A percentile compares a stretch with the other conserved stretches of the same genome.
These are phyloP conservation scores for Alnus glutinosa DNA, from an alignment of 306 rosid species.

Conservation along the genomic window DNA sequence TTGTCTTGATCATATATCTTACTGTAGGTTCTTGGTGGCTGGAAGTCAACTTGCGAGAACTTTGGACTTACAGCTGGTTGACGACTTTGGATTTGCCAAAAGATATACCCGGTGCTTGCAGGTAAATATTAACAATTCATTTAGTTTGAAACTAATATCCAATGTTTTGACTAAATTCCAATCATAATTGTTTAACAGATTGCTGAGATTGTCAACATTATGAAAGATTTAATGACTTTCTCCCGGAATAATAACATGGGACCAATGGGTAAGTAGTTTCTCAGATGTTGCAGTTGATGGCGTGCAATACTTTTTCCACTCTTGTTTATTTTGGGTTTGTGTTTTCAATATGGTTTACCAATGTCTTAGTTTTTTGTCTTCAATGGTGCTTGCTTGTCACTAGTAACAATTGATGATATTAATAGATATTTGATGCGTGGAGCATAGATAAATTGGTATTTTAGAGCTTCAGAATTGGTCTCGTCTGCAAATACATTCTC, in stretches of 20 bases:
- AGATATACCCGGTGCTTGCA: conserved; percentile 34
- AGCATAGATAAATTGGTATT: neutral
- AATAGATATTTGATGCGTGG: neutral
- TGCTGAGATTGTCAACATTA: conserved; percentile 38
- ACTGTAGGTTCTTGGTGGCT: conserved; percentile 27
- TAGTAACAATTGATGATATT: neutral
- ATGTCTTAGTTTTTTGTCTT: neutral
- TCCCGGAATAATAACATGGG: conserved; percentile 27
- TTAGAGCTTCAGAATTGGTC: neutral
- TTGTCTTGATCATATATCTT: conserved; percentile 10
- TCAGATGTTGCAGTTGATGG: conserved; percentile 5
- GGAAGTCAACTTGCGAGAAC: conserved; percentile 27
- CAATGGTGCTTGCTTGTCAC: neutral
- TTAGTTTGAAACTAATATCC: conserved; percentile 1
- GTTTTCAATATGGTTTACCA: neutral
- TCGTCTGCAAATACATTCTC: neutral
- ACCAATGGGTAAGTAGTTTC: conserved; percentile 42
- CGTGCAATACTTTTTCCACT: neutral
- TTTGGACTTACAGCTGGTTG: conserved; percentile 20
- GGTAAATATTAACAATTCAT: conserved; percentile 15
- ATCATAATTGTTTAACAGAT: conserved; percentile 23
- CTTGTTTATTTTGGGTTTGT: neutral
- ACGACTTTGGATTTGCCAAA: conserved; percentile 30
- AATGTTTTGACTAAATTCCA: neutral
- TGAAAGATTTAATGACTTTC: conserved; percentile 45